Conservation (phyloP, 73 alveolate species). For the Uronychia setigera region DNA sequence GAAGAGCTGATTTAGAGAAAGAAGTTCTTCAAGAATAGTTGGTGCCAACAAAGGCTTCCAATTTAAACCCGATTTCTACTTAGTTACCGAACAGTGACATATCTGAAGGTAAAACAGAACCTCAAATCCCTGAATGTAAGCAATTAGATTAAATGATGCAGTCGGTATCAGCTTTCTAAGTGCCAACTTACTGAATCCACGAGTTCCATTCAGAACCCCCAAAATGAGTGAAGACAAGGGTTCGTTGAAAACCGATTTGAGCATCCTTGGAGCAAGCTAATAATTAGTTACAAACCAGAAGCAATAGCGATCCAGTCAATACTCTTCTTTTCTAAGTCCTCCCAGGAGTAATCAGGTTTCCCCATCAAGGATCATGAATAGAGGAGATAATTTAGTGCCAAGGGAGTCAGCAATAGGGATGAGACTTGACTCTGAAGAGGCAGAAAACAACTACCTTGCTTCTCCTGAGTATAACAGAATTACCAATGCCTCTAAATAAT, state of each 20-base stretch:
- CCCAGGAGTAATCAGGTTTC: too few species aligned
- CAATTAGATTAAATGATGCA: background rate
- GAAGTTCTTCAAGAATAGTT: too few species aligned
- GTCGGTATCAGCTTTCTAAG: background rate
- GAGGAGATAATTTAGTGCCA: background rate
- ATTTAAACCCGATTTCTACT: too few species aligned
- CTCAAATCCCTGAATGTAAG: background rate
- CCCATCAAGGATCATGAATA: too few species aligned
- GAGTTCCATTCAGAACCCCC: background rate
- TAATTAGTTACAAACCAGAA: too few species aligned
- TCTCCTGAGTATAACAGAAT: background rate
- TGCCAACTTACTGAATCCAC: background rate
- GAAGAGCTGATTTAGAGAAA: too few species aligned
- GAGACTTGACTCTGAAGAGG: background rate
- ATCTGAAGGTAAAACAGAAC: background rate
- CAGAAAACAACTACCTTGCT: background rate
- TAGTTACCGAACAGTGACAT: background rate
- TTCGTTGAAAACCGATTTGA: too few species aligned
- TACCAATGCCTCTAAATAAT: background rate
- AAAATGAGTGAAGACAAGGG: background rate
- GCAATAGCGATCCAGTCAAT: too few species aligned
- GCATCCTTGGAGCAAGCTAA: too few species aligned
- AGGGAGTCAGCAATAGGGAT: background rate
- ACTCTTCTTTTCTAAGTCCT: too few species aligned
- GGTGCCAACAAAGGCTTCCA: too few species aligned